phyloP scores from a whole-genome alignment of 306 rosid genomes.

The Lagenaria siceraria region DNA sequence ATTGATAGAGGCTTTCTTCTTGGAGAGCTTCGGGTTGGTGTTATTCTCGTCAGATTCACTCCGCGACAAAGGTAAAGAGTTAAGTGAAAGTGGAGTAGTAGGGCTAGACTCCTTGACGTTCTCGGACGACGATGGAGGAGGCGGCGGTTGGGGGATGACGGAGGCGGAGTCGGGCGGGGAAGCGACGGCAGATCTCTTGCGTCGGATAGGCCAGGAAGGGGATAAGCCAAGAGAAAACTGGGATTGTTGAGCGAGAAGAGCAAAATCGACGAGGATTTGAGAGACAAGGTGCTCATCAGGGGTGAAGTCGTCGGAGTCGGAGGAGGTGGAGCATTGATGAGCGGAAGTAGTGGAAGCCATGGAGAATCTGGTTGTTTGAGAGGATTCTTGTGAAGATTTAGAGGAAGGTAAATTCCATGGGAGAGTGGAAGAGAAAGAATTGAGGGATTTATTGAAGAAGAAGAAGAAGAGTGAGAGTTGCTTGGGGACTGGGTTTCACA shows the following conservation, averaged over 20 bases:
- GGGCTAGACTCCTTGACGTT: constrained; percentile 18
- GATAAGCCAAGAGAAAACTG: not conserved
- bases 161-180: not conserved
- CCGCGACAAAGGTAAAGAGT: constrained; percentile 43
- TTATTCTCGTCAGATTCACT: constrained; percentile 42
- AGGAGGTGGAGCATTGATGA: not conserved
- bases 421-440: not conserved
- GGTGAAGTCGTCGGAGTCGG: not conserved
- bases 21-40: constrained; percentile 12
- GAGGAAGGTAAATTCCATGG: not conserved
- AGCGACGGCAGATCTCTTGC: constrained; percentile 36
- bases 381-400: not conserved
- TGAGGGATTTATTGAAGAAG: not conserved
- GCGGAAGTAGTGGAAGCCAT: not conserved
- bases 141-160: not conserved
- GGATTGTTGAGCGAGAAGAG: constrained; percentile 1
- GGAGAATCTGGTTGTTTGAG: too few species aligned
- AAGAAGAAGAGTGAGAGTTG: not conserved
- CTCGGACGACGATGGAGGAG: not conserved
- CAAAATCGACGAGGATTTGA: constrained; percentile 18
- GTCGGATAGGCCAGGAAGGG: constrained; percentile 24
- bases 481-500: not conserved
- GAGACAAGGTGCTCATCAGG: not conserved
- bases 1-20: constrained; percentile 14
- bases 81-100: constrained; percentile 18